Base-by-base conservation (phyloP, 495 filamentous ascomycete species). In the Penicillium cosmopolitanum region DNA sequence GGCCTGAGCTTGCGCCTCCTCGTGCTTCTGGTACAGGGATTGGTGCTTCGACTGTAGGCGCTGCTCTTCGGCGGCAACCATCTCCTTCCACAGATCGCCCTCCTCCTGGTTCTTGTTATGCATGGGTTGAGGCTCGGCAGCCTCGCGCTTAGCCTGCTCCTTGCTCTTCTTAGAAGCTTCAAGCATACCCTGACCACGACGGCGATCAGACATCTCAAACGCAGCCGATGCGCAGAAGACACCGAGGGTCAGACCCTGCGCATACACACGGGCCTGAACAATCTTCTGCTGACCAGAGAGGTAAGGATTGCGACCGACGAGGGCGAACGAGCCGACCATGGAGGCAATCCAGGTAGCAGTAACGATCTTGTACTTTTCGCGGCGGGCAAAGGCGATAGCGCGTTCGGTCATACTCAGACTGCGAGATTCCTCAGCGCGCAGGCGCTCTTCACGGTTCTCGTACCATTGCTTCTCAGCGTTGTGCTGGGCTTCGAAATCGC, bases 231-330 rank as follows among this genome's bases (percentile, higher is more conserved):
- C 92, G 66, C 96, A 79, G 58, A 98, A 77, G 53, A 98, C 91
- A 68, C 89, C 90, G 16, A 98, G 77, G 50, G 95, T 97, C 66
- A 97, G 77, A 15, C 92, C 93, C 79, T 98, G 95, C n/a, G 95
- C 95, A 77, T 98, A 98, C 60, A 98, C 89, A 81, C 95, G 87
- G 10, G 96, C 96, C 82, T 98, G 95, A 18, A 98, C 95, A 25
- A 98, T 79, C 81, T 98, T 98, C 84, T 98, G 95, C 63, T 80
- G 73, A 1, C 82, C 84, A 18, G 80, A 85, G 7, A 98, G 74
- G 74, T 90, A 92, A 50, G 83, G 85, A 74, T 91, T 93, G 59
- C 91, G 82, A 53, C 88, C 83, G 43, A 97, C 94, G 10, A 96
- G 65, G 42, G 78, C 88, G 28, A 97, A 81, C 0, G 91, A 86